A percentile compares a stretch with the other conserved stretches of the same genome.
Conservation (phyloP, 2,329 filamentous ascomycete species). For the Claviceps sp. region DNA sequence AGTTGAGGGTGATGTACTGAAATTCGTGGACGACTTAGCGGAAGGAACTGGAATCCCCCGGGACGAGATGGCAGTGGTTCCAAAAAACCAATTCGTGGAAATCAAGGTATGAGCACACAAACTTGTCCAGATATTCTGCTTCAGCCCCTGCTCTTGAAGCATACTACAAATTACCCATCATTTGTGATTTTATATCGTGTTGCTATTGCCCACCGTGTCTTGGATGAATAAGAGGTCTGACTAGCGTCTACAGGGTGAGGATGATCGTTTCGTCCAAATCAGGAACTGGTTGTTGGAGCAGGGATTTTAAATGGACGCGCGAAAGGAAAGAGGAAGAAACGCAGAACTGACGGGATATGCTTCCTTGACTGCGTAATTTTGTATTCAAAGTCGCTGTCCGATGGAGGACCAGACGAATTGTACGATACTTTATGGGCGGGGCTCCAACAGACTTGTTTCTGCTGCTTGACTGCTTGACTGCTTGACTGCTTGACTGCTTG, state of each 20-base stretch:
- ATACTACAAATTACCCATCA: too few relatives aligned
- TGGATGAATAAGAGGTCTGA: conserved; percentile 1
- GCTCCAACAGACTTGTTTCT: too few relatives aligned
- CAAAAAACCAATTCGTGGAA: conserved; percentile 58
- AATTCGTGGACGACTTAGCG: conserved; percentile 50
- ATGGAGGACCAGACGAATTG: not conserved
- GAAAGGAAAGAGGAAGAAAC: not conserved
- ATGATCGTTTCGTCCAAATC: too few relatives aligned
- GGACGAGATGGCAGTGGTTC: conserved; percentile 39
- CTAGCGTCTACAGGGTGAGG: conserved; percentile 14
- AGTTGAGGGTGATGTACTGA: conserved; percentile 57
- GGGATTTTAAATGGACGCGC: conserved; percentile 19
- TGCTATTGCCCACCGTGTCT: not conserved
- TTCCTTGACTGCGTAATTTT: too few relatives aligned
- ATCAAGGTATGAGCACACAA: conserved; percentile 46
- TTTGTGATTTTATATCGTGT: too few relatives aligned
- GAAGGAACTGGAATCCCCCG: conserved; percentile 41
- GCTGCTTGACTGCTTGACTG: too few relatives aligned
- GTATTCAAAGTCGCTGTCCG: too few relatives aligned
- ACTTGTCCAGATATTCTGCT: not conserved
- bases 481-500: too few relatives aligned
- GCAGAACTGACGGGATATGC: too few relatives aligned
- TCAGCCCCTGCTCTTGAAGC: too few relatives aligned
- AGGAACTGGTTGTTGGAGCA: conserved; percentile 17
- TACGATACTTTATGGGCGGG: conserved; percentile 6